Evolutionary conservation across 2,329 filamentous ascomycete species (phyloP), one percentile per base, ranked within the genome.

Genomic region (Fulvia fulva): DNA sequence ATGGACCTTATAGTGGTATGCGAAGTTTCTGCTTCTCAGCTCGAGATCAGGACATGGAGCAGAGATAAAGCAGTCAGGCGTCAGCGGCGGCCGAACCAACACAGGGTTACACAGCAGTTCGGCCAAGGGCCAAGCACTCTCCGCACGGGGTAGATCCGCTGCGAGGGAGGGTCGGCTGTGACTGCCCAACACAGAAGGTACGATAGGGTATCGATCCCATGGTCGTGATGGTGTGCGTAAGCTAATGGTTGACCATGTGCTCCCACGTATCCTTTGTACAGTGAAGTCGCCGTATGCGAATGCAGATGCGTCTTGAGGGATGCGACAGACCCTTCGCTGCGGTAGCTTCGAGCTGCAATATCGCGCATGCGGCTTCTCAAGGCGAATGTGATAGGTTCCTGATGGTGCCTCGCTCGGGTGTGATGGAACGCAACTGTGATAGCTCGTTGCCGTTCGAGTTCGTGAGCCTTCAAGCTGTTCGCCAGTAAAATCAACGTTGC

Each of bases 91-190:
- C 44, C 44, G 44, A 23, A 26, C 19, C 19, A 47, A 22, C 21
- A n/a, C n/a, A n/a, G n/a, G n/a, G n/a, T n/a, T n/a, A n/a, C n/a
- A n/a, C n/a, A 47, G 12, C 25, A 46, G 50, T 53, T 53, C 49
- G 30, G 55, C 55, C 55, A 53, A 55, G 53, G 44, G 26, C 25
- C n/a, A n/a, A n/a, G n/a, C n/a, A 23, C 44, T 45, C 55, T 57
- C 55, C 55, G 55, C 55, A 57, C 54, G 54, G 32, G 37, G 32
- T 26, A 47, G 44, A 23, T 47, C 22, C 22, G 44, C 44, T 25
- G 47, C 26, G 23, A 30, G 51, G 52, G 21, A 11, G 52, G 21
- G 6, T 56, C 53, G 57, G 52, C 28, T 59, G 47, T 21, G 21
- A 34, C 49, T 59, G 46, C 57, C 45, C 41, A 44, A 52, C 50